Evolutionary conservation across 2,329 filamentous ascomycete genomes (phyloP), one percentile per base, ranked within the genome.

Genomic region (Pestalotiopsis sp.): DNA sequence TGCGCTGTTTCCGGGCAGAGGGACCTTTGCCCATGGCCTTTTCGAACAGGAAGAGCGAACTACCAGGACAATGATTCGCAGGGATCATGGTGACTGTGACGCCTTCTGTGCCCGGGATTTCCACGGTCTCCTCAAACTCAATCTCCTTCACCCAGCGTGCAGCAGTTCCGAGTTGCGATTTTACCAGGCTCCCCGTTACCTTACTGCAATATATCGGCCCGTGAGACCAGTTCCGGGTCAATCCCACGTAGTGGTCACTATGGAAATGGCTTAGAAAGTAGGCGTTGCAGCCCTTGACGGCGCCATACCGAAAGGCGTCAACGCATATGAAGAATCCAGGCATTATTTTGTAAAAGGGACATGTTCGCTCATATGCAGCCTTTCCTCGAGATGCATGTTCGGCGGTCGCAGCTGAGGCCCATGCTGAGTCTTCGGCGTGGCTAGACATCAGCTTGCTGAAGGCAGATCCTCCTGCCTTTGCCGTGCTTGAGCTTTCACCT

Each of bases 221-320:
- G 78, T 99, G 95, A 52, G 85, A 89, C 96, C 96, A 99, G 39
- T 87, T 93, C 7, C 92, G 90, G 12, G 93, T 96, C 12, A 99
- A 83, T 2, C 96, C 96, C 41, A 98, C 90, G 75, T 99, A 99
- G 78, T 99, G 96, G 78, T 99, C 96, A 75, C 94, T 98, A 80
- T 99, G 96, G 73, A 98, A 99, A 78, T 99, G 96, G 74, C 95
- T 98, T 12, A 99, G 86, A 73, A 99, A 99, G 78, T 99, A 99
- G 1, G 95, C 96, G 67, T 93, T 92, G 78, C 95, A 97, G 0
- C 94, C 95, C 77, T 97, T 88, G 0, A 99, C 93, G 4, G 95
- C 94, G 2, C 96, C 96, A 76, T 98, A 99, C 23, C 95, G 90
- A 76, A 99, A 97, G 0, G 96, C 96, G 80, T 99, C 96, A 0